Base-by-base conservation (phyloP, 106 monocot species). In the Dioscorea zingiberensis region DNA sequence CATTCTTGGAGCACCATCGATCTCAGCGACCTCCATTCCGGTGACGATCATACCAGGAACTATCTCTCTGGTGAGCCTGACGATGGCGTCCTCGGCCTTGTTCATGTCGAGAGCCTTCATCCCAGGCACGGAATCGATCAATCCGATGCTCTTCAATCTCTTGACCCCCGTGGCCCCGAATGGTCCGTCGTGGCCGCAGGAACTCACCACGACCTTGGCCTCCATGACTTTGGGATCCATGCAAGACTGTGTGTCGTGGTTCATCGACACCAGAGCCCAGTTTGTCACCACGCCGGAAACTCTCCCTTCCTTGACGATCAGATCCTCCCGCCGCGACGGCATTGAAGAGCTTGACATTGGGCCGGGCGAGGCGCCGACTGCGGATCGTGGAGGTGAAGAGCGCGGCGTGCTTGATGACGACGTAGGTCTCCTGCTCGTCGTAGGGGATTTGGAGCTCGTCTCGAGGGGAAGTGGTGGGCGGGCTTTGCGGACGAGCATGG, bases 401-500 rank as follows among this genome's bases (percentile, higher is more conserved):
- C 0, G 94, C 90, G 13, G 94, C 90, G 80, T 94, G 94, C 61
- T 71, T 76, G 68, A 94, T 74, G 29, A 94, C 94, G 44, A 94
- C 94, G 80, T 94, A 94, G 66, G 56, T 65, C 48, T 87, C 94
- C 51, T 58, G 56, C 51, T 94, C 87, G 65, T 94, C 90, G 72
- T 90, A 94, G 3, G 77, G 64, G 51, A 94, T 80, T 21, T 80
- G 78, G 48, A 91, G 32, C 69, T 94, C 94, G 65, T 84, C 87
- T n/a, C n/a, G n/a, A n/a, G 38, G 90, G 90, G 80, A 94, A 94
- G 48, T 80, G 71, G 47, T 94, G 87, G 21, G 90, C 94, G 18
- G 94, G 94, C 76, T n/a, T 94, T 91, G 77, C 94, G 94, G 66
- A 94, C 90, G 38, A 94, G 72, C 94, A 94, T 94, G 76, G 94